phyloP scores from a whole-genome alignment of 176 grass and related monocot genomes.

The Aegilops umbellulata region DNA sequence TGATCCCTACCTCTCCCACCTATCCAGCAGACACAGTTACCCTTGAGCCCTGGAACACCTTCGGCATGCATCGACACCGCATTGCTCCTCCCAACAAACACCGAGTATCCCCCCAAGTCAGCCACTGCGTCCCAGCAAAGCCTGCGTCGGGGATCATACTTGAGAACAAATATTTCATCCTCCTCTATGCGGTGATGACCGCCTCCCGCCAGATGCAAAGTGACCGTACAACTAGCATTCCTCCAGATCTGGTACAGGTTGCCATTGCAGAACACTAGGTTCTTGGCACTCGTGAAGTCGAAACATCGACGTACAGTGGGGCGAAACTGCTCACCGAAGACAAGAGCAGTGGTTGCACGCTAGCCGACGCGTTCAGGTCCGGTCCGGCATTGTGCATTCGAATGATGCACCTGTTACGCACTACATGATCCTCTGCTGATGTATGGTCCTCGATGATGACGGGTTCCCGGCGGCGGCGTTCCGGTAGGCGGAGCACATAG shows the following conservation, averaged over 20 bases:
- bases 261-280: conserved; percentile 35
- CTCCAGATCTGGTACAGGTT: conserved; percentile 46
- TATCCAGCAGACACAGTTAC: conserved; percentile 48
- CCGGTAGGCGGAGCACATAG: no score
- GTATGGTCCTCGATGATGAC: no score
- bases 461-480: no score
- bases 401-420: no score
- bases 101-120: conserved; percentile 25
- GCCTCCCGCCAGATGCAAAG: conserved; percentile 36
- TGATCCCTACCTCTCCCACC: conserved; percentile 49
- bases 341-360: no score
- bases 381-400: no score
- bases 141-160: conserved; percentile 32
- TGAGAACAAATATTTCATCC: conserved; percentile 45
- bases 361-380: no score
- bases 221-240: conserved; percentile 48
- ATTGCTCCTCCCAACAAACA: conserved; percentile 50
- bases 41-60: conserved; percentile 23
- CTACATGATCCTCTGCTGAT: no score
- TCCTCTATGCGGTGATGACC: conserved; percentile 25
- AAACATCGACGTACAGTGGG: not conserved
- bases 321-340: no score
- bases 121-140: conserved; percentile 36
- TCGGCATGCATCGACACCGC: conserved; percentile 31
- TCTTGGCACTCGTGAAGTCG: conserved; percentile 32